phyloP scores from a whole-genome alignment of 805 yeast genomes.

The Ogataea paraovalis region DNA sequence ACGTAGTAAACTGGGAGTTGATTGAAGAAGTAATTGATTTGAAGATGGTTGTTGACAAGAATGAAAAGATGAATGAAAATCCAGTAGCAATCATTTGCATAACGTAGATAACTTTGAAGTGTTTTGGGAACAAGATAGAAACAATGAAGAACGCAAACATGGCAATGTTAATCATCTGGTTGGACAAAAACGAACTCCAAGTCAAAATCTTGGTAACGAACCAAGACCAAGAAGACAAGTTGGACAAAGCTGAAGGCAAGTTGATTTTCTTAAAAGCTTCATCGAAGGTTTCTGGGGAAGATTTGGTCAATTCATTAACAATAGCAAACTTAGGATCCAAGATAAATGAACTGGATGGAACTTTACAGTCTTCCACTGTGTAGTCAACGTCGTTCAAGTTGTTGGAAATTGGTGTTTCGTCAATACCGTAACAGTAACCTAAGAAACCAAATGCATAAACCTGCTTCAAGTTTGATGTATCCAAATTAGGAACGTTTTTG shows the following conservation, averaged over 20 bases:
- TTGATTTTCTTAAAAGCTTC: not conserved
- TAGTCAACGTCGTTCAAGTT: not conserved
- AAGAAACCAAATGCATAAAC: not conserved
- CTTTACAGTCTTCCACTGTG: not conserved
- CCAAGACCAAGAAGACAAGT: not conserved
- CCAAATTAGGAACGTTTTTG: not conserved
- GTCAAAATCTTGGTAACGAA: not conserved
- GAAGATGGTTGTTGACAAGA: not conserved
- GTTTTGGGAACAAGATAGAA: not conserved
- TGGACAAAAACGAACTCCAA: not conserved
- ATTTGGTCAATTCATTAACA: not conserved
- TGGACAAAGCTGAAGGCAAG: not conserved
- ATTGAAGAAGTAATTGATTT: not conserved
- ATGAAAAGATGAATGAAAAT: not conserved
- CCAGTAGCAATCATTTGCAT: not conserved
- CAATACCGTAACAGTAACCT: not conserved
- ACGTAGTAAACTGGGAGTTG: not conserved
- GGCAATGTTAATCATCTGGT: not conserved
- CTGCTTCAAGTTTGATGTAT: not conserved
- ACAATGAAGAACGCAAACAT: not conserved
- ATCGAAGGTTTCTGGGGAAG: not conserved
- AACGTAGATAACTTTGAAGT: not conserved
- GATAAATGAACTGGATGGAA: not conserved
- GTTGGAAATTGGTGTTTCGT: not conserved
- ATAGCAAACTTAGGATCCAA: not conserved